Conservation (phyloP, 306 rosid species). For the Dryas octopetala region DNA sequence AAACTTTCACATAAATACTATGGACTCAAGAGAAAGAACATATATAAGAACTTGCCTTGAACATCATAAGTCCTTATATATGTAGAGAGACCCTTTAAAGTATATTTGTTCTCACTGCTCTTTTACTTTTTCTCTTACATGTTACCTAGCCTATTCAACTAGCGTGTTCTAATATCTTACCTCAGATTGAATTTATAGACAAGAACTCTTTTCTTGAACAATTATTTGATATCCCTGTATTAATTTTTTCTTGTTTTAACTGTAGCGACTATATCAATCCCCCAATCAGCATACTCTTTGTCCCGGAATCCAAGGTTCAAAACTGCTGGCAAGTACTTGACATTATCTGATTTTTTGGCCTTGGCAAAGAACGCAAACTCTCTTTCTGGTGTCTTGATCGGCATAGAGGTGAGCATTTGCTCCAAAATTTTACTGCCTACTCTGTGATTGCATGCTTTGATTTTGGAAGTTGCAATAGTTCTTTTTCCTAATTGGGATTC, state of each 20-base stretch:
- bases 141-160: constrained; percentile 16
- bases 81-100: constrained; percentile 7
- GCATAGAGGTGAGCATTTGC: constrained; percentile 62
- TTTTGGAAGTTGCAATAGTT: neutral
- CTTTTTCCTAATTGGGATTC: neutral
- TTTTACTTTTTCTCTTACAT: constrained; percentile 18
- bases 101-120: neutral
- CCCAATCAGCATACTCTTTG: constrained; percentile 30
- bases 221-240: constrained; percentile 28
- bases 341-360: constrained; percentile 71
- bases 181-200: constrained; percentile 7
- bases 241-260: constrained; percentile 15
- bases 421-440: neutral
- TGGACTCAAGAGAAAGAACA: neutral
- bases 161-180: constrained; percentile 3
- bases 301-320: constrained; percentile 57
- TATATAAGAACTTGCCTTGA: neutral
- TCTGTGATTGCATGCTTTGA: neutral
- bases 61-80: neutral
- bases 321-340: constrained; percentile 42
- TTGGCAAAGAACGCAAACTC: constrained; percentile 62
- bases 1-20: no score
- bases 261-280: constrained; percentile 71
- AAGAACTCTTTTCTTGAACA: constrained; percentile 9
- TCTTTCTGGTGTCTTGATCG: constrained; percentile 67